Evolutionary conservation across 1,284 basidiomycete species (phyloP).

Genomic region (Gomphus bonarii): DNA sequence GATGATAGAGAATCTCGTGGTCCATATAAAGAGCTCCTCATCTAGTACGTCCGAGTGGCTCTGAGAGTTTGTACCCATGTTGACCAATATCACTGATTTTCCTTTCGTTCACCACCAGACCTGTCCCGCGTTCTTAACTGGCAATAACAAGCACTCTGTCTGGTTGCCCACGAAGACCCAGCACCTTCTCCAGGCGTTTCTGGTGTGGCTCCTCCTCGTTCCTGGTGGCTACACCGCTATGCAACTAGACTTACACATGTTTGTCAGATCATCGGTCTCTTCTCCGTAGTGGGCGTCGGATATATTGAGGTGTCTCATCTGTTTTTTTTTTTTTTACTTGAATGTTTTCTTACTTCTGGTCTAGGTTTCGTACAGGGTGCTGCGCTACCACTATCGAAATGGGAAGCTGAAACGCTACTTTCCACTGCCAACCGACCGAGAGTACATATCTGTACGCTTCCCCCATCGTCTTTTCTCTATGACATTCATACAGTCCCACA

Average conservation of each 20-base stretch:
- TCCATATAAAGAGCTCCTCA: no score
- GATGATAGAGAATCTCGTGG: no score
- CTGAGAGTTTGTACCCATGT: no score
- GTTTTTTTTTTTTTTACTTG: no score
- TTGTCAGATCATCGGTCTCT: background rate
- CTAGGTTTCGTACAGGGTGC: slow-evolving; percentile 1
- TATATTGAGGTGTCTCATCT: background rate
- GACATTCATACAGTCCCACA: background rate
- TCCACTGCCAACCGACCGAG: slow-evolving; percentile 1
- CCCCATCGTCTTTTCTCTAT: background rate
- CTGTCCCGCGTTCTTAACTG: no score
- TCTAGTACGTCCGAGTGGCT: no score
- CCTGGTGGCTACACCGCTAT: background rate
- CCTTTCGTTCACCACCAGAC: no score
- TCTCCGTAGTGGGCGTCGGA: background rate
- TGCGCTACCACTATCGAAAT: slow-evolving; percentile 1
- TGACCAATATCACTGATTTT: no score
- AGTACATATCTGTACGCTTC: background rate
- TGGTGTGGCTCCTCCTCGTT: background rate
- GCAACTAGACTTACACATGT: background rate
- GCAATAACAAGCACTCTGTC: no score
- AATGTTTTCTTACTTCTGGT: background rate
- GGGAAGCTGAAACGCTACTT: slow-evolving; percentile 1
- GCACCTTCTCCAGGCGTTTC: background rate
- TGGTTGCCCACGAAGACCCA: no score